These are phyloP conservation scores for Tripterygium wilfordii DNA, from an alignment of 177 flowering plant species.

Conservation along the genomic window DNA sequence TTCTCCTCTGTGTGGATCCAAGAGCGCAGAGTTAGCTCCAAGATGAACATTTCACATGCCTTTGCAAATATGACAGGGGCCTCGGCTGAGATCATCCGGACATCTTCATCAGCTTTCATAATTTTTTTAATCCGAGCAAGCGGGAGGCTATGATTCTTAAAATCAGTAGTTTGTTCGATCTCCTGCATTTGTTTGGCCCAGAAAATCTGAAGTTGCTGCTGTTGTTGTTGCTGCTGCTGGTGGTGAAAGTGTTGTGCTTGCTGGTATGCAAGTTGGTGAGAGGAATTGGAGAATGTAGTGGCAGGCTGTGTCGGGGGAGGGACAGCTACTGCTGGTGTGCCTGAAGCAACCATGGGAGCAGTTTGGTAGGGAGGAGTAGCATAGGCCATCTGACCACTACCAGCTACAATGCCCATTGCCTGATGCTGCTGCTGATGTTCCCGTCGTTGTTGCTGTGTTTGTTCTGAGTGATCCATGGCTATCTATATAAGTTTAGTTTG, in stretches of 20 bases:
- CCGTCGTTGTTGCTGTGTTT: constrained; percentile 16
- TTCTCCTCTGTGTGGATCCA: constrained; percentile 46
- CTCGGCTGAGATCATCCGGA: constrained; percentile 40
- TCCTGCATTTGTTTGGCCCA: constrained; percentile 41
- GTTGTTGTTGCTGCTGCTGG: constrained; percentile 35
- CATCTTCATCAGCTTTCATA: constrained; percentile 44
- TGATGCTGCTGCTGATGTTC: constrained; percentile 17
- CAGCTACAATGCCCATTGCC: constrained; percentile 19
- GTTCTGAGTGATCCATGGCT: constrained; percentile 27
- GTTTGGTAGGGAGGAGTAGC: constrained; percentile 22
- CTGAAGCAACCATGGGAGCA: constrained; percentile 22
- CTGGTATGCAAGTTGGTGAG: constrained; percentile 31
- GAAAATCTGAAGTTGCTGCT: constrained; percentile 35
- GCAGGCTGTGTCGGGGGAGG: constrained; percentile 23
- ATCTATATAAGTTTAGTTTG: background rate
- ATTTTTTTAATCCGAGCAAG: constrained; percentile 41
- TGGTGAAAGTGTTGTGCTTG: constrained; percentile 40
- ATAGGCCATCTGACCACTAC: constrained; percentile 19
- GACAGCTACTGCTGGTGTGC: constrained; percentile 16
- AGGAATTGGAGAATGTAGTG: constrained; percentile 12
- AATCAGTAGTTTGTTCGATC: constrained; percentile 29
- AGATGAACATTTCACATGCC: constrained; percentile 42
- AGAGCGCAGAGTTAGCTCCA: constrained; percentile 36
- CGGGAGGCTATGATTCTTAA: constrained; percentile 38
- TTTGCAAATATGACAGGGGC: constrained; percentile 41